These are phyloP conservation scores for Biscogniauxia sp. DNA, from an alignment of 2,329 filamentous ascomycete species.

Conservation along the genomic window DNA sequence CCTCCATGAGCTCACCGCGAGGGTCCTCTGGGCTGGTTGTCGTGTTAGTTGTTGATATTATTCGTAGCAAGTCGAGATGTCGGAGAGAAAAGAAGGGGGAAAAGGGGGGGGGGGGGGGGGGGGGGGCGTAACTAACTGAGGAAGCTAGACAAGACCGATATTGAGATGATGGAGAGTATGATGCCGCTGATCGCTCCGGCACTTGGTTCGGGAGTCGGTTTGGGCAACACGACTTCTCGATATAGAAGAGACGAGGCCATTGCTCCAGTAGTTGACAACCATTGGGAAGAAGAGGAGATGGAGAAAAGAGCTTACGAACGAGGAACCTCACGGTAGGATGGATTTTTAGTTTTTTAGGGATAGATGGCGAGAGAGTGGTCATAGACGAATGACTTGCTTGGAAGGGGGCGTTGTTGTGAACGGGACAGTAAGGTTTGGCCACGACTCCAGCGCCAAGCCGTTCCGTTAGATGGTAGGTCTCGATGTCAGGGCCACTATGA, in stretches of 20 bases:
- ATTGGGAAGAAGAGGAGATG: not conserved
- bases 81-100: not conserved
- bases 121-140: conserved; percentile 11
- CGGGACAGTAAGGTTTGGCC: too few species aligned
- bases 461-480: too few species aligned
- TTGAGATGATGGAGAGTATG: conserved; percentile 15
- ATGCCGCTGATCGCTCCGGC: conserved; percentile 13
- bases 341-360: too few species aligned
- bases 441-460: too few species aligned
- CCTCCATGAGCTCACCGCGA: conserved; percentile 38
- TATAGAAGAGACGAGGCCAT: not conserved
- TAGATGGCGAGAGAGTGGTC: too few species aligned
- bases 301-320: not conserved
- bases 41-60: not conserved
- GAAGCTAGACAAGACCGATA: conserved; percentile 19
- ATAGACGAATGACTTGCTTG: too few species aligned
- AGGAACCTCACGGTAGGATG: too few species aligned
- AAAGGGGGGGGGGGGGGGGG: too few species aligned
- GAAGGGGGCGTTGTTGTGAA: too few species aligned
- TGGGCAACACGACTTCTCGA: not conserved
- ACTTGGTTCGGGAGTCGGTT: conserved; percentile 3
- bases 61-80: not conserved
- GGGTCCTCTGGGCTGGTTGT: conserved; percentile 36
- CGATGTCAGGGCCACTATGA: too few species aligned
- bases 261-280: not conserved